These are phyloP conservation scores for Hymenoscyphus infarciens DNA, from an alignment of 2,329 filamentous ascomycete genomes.

Conservation along the genomic window DNA sequence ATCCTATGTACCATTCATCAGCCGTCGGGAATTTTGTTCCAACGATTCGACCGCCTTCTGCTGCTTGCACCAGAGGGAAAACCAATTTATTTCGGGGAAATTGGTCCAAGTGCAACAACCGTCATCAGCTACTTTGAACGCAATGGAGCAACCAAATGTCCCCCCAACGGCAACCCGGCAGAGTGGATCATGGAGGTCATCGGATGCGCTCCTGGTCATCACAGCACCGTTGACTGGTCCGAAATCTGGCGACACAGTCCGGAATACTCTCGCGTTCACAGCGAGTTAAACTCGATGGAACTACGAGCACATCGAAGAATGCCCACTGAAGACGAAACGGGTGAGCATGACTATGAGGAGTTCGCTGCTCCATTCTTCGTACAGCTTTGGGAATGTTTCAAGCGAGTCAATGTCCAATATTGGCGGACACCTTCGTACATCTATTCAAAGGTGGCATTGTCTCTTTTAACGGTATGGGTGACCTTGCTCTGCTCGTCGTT, in stretches of 20 bases:
- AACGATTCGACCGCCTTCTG: constrained; percentile 12
- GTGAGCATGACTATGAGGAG: constrained; percentile 40
- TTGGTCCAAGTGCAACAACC: constrained; percentile 64
- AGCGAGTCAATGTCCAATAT: constrained; percentile 69
- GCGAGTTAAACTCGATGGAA: constrained; percentile 46
- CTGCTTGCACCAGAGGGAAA: constrained; percentile 43
- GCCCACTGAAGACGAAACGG: background rate
- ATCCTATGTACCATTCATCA: constrained; percentile 95
- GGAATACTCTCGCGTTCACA: constrained; percentile 37
- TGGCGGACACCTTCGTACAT: constrained; percentile 73
- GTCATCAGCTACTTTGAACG: constrained; percentile 73
- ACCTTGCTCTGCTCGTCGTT: constrained; percentile 38
- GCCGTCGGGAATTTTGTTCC: constrained; percentile 37
- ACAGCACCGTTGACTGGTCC: constrained; percentile 58
- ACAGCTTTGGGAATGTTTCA: constrained; percentile 61
- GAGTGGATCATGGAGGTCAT: constrained; percentile 70
- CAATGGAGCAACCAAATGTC: constrained; percentile 61
- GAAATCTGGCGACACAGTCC: constrained; percentile 54
- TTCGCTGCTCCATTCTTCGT: constrained; percentile 69
- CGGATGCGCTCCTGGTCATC: constrained; percentile 54
- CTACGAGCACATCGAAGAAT: constrained; percentile 19
- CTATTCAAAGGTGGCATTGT: constrained; percentile 61
- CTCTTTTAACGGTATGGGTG: constrained; percentile 7
- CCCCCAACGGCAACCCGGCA: constrained; percentile 51
- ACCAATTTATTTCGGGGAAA: constrained; percentile 77